phyloP scores from a whole-genome alignment of 805 yeast genomes.

The Ogataea siamensis region DNA sequence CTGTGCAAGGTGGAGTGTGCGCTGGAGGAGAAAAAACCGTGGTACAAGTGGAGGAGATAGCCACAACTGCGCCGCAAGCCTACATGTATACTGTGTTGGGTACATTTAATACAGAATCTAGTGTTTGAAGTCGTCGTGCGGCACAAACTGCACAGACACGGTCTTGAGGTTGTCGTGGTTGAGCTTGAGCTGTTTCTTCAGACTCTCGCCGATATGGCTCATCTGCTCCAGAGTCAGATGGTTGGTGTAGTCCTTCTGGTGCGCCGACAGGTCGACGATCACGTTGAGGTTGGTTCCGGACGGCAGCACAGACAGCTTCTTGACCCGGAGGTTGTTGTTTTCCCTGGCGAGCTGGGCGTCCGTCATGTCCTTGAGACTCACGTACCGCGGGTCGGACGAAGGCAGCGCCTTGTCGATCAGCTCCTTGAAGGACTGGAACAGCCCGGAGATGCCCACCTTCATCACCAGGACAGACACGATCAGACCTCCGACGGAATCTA shows the following conservation, averaged over 20 bases:
- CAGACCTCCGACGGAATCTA: conserved; percentile 91
- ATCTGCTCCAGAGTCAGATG: conserved; percentile 33
- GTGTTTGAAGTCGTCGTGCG: conserved; percentile 19
- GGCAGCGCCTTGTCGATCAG: conserved; percentile 71
- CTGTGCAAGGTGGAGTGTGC: conserved; percentile 12
- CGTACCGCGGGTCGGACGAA: conserved; percentile 48
- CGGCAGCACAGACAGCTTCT: conserved; percentile 45
- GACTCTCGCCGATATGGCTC: conserved; percentile 29
- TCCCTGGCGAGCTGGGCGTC: conserved; percentile 34
- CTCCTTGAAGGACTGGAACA: conserved; percentile 67
- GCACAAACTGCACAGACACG: conserved; percentile 34
- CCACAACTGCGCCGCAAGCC: too few species aligned
- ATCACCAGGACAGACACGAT: conserved; percentile 79
- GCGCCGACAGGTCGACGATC: conserved; percentile 32
- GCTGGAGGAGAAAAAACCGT: too few species aligned
- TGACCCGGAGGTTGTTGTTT: conserved; percentile 33
- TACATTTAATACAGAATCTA: conserved; percentile 10
- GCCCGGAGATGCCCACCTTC: conserved; percentile 79
- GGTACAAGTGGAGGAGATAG: too few species aligned
- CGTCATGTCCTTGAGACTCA: conserved; percentile 37
- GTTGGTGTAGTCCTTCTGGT: conserved; percentile 31
- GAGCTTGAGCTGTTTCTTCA: conserved; percentile 32
- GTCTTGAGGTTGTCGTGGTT: conserved; percentile 36
- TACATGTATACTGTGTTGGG: too few species aligned
- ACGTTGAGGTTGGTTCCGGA: conserved; percentile 54